Conservation (phyloP, 164 flowering plant species). For the Vitis cinerea region DNA sequence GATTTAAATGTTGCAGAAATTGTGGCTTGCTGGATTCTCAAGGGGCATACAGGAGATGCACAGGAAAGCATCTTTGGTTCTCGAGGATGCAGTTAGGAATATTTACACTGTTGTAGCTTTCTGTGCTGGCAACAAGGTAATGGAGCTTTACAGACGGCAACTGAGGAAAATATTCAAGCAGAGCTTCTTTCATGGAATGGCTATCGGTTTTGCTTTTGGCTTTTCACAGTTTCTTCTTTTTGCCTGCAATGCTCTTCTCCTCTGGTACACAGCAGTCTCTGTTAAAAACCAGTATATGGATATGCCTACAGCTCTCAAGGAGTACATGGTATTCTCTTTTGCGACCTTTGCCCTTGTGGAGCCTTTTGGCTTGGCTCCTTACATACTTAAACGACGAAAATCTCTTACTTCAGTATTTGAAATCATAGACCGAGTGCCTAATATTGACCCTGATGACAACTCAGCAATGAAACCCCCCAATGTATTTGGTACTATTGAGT, state of each 20-base stretch:
- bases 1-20: conserved; percentile 55
- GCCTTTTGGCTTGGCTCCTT: conserved; percentile 97
- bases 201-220: conserved; percentile 90
- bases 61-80: conserved; percentile 90
- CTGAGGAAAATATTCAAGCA: conserved; percentile 66
- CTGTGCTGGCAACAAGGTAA: conserved; percentile 94
- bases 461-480: conserved; percentile 84
- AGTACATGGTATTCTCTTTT: conserved; percentile 93
- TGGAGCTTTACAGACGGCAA: conserved; percentile 88
- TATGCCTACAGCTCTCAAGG: conserved; percentile 80
- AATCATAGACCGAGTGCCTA: conserved; percentile 87
- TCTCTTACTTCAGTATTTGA: conserved; percentile 89
- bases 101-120: conserved; percentile 97
- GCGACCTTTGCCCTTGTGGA: conserved; percentile 97
- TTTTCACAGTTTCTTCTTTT: conserved; percentile 98
- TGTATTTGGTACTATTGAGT: conserved; percentile 89
- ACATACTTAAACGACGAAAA: conserved; percentile 83
- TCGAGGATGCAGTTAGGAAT: conserved; percentile 97
- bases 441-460: conserved; percentile 85
- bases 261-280: conserved; percentile 81
- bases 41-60: conserved; percentile 99
- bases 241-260: conserved; percentile 93
- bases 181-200: conserved; percentile 89
- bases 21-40: conserved; percentile 99
- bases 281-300: conserved; percentile 44